Percentiles rank a stretch among this genome's conserved stretches.
Conservation (phyloP, 495 filamentous ascomycete species). For the Penicillium turbatum region DNA sequence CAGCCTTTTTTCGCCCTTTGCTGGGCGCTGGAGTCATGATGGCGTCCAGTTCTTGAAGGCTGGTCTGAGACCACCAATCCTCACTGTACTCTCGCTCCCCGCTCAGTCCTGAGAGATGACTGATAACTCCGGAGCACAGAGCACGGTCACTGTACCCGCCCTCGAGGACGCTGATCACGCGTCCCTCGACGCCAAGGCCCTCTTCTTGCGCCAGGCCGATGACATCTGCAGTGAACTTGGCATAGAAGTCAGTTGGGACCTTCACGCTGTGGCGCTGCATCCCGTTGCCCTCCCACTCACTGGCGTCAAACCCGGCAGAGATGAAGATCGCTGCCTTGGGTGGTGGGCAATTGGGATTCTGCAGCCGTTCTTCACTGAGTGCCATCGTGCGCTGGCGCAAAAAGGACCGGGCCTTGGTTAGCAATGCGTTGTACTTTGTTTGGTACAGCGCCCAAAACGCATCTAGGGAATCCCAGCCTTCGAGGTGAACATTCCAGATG, state of each 20-base stretch:
- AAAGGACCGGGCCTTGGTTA: conserved; percentile 76
- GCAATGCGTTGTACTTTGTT: conserved; percentile 64
- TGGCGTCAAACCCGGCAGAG: conserved; percentile 94
- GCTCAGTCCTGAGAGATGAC: conserved; percentile 75
- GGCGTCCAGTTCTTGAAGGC: conserved; percentile 63
- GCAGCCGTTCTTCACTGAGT: conserved; percentile 48
- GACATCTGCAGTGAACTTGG: conserved; percentile 79
- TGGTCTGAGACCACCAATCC: conserved; percentile 67
- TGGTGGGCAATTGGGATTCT: conserved; percentile 20
- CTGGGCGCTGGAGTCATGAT: conserved; percentile 44
- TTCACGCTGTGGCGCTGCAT: conserved; percentile 96
- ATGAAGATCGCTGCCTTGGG: conserved; percentile 88
- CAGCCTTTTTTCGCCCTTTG: conserved; percentile 48
- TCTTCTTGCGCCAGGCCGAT: conserved; percentile 78
- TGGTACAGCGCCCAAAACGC: conserved; percentile 91
- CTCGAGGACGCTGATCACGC: conserved; percentile 88
- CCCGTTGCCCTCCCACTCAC: conserved; percentile 81
- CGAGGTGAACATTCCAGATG: conserved; percentile 94
- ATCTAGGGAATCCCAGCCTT: conserved; percentile 61
- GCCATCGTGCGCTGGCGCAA: conserved; percentile 64
- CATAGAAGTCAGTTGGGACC: conserved; percentile 95
- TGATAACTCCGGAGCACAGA: conserved; percentile 78
- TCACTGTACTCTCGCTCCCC: conserved; percentile 21
- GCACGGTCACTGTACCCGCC: conserved; percentile 94
- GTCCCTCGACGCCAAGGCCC: conserved; percentile 68